Evolutionary conservation across 2,329 filamentous ascomycete genomes (phyloP), one percentile per base, ranked within the genome.

Genomic region (Elsinoe necatrix): DNA sequence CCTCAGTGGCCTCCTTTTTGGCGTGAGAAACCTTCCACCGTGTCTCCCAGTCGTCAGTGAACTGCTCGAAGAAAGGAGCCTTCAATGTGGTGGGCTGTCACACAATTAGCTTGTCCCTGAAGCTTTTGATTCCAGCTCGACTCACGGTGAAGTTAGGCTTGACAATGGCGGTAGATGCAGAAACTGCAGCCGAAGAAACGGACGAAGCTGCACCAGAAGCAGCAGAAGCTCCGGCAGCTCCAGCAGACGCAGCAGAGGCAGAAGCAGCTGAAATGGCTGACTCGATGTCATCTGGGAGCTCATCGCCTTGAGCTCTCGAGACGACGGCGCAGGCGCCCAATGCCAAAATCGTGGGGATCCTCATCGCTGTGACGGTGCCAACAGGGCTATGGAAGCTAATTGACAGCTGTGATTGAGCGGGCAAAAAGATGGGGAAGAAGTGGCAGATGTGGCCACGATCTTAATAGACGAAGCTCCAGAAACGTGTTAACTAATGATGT

Each of bases 51-150:
- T 89, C 91, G 65, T 95, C 87, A 75, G 89, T 95, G 79, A 98
- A 98, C 75, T 98, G 93, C 79, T 98, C 93, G 63, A 97, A 78
- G 82, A 98, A 98, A 60, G 90, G 89, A 64, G 86, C 93, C 77
- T 96, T 93, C 68, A 97, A 72, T 61, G 78, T 81, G 63, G 90
- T 89, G 59, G 93, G 91, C 92, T 98, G 68, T 45, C 20, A 57
- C 52, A 41, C 25, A 58, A 29, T 58, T 47, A 55, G 39, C 16
- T 8, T 29, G 37, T 21, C 45, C 52, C 55, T 52, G 42, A 39
- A 35, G 20, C n/a, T 20, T 9, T 35, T 18, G 5, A 25, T 12
- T 20, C 4, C 21, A 23, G 23, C 27, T 34, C 34, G 60, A 79
- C 89, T 78, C 80, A 95, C 91, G 63, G 90, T 95, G 71, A 96